Evolutionary conservation across 2,329 filamentous ascomycete species (phyloP).

Genomic region (Magnaporthales sp.): DNA sequence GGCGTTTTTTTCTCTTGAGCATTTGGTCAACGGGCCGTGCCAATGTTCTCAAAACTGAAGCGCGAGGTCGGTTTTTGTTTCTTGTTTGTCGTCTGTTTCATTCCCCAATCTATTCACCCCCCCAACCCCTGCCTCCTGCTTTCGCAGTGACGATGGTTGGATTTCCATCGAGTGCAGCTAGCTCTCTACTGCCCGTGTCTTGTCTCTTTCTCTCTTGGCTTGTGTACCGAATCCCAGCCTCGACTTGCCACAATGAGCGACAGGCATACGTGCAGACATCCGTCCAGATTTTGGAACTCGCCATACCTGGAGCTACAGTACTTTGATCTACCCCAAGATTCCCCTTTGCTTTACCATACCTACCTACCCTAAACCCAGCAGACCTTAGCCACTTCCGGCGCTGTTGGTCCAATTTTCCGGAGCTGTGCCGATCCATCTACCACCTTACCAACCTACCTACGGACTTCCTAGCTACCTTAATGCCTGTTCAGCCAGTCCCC

Average conservation of each 20-base stretch:
- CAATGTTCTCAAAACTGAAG: constrained; percentile 18
- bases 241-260: not conserved
- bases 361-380: not conserved
- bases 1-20: not conserved
- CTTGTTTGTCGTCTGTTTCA: not conserved
- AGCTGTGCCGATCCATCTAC: not conserved
- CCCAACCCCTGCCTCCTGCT: not conserved
- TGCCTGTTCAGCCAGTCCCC: not conserved
- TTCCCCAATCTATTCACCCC: not conserved
- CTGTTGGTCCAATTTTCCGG: not conserved
- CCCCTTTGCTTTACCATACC: not conserved
- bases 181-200: not conserved
- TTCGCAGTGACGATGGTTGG: not conserved
- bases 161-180: not conserved
- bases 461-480: not conserved
- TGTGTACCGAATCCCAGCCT: not conserved
- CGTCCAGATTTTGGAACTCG: not conserved
- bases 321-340: not conserved
- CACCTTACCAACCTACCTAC: not conserved
- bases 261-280: not conserved
- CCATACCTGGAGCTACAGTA: not conserved
- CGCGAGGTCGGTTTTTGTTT: constrained; percentile 14
- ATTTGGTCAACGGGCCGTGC: constrained; percentile 1
- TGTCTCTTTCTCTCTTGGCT: not conserved
- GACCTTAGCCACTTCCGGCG: not conserved